Percentiles rank a stretch among this genome's conserved stretches.
These are phyloP conservation scores for Salix caprea DNA, from an alignment of 345 rosid genomes.

Conservation along the genomic window DNA sequence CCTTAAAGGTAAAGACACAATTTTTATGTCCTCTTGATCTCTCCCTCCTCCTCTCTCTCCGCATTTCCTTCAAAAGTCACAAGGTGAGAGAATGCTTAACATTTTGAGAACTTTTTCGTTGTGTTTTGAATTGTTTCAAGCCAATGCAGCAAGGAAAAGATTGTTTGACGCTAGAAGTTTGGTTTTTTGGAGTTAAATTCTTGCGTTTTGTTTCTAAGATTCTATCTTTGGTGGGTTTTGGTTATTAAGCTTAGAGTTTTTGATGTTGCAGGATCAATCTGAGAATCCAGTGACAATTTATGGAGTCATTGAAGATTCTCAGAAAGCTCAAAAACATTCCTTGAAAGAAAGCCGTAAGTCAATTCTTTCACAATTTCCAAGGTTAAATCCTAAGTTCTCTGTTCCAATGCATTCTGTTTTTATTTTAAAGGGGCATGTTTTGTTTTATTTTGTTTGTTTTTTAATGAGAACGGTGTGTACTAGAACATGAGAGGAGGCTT, in stretches of 20 bases:
- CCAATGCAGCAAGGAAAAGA: background rate
- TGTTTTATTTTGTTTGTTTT: background rate
- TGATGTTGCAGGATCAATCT: background rate
- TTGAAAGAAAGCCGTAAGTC: conserved; percentile 23
- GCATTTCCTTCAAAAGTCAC: background rate
- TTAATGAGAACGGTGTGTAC: conserved; percentile 5
- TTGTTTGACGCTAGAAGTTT: background rate
- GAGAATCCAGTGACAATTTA: conserved; percentile 4
- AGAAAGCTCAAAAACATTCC: conserved; percentile 37
- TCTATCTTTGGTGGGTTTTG: background rate
- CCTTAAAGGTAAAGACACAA: background rate
- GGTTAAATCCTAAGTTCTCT: conserved; percentile 15
- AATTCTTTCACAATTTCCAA: conserved; percentile 14
- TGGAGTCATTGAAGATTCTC: conserved; percentile 34
- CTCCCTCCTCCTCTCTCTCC: background rate
- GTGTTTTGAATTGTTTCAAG: background rate
- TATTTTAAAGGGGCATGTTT: background rate
- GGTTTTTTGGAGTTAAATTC: background rate
- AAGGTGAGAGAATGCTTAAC: background rate
- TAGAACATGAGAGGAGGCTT: conserved; percentile 20
- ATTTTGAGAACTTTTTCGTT: background rate
- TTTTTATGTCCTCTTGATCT: background rate
- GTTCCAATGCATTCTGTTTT: background rate
- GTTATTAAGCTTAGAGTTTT: background rate
- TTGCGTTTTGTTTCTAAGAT: background rate